Evolutionary conservation across 768 basidiomycete species (phyloP), one percentile per base, ranked within the genome.

Genomic region (Tulasnella sp.): DNA sequence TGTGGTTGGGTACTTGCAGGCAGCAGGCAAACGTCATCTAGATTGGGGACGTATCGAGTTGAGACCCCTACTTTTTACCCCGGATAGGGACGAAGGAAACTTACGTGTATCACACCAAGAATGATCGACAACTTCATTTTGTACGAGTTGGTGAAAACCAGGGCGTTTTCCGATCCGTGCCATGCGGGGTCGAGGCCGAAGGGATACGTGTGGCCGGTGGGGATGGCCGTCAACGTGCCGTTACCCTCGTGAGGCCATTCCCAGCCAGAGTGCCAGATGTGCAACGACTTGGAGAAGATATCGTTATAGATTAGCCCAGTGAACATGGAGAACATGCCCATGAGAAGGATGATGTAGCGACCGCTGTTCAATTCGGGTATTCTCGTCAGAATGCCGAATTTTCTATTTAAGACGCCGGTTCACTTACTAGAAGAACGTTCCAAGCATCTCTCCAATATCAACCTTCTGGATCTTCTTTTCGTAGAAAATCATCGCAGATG

Each of bases 61-160:
- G 1, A 54, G 14, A 12, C 14, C 58, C 54, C 12, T 58, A 71
- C 42, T 22, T 22, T 17, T 1, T n/a, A 68, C 12, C 58, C 58
- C 58, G 14, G 58, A 64, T 34, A 64, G 58, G 58, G 58, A 64
- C 5, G 52, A 38, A 45, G 68, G 67, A 69, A 71, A 84, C 90
- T 80, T 85, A 98, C 97, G 83, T 99, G 97, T 77, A 93, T 92
- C 79, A 99, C 96, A 82, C 97, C 97, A 73, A 99, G 84, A 42
- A 99, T 89, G 81, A 99, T 91, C 29, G 94, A 93, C 94, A 99
- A 95, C 86, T 99, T 99, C 97, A 99, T 99, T 90, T 99, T 99
- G 86, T 97, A 97, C 49, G 96, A 98, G 84, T 99, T 99, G 72
- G 92, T 92, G 84, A 99, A 99, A 58, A 97, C 90, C 77, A 99